These are phyloP conservation scores for Danielia oregonensis DNA, from an alignment of 805 yeast species.

Conservation along the genomic window DNA sequence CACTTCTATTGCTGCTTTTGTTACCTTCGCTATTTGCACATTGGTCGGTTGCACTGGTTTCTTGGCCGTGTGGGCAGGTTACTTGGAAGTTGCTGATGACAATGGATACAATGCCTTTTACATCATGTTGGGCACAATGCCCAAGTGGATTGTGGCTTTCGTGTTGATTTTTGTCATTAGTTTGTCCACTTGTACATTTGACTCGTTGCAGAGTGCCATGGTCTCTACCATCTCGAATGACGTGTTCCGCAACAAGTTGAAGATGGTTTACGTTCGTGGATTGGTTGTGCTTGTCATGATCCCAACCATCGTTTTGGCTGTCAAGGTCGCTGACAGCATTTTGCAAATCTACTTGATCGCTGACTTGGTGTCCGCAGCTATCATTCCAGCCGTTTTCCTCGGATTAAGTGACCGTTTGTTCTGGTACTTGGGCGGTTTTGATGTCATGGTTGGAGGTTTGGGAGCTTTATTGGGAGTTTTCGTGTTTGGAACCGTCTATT, in stretches of 20 bases:
- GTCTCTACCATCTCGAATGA: slow-evolving; percentile 89
- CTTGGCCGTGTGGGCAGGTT: slow-evolving; percentile 88
- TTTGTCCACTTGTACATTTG: slow-evolving; percentile 85
- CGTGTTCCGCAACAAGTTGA: slow-evolving; percentile 75
- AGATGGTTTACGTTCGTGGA: slow-evolving; percentile 60
- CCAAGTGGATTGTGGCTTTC: slow-evolving; percentile 83
- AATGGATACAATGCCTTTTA: slow-evolving; percentile 70
- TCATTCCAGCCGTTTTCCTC: slow-evolving; percentile 77
- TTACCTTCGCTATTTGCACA: slow-evolving; percentile 59
- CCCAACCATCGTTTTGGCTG: slow-evolving; percentile 84
- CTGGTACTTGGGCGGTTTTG: slow-evolving; percentile 73
- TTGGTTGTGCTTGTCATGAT: slow-evolving; percentile 73
- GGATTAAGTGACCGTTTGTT: slow-evolving; percentile 63
- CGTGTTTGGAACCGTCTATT: slow-evolving; percentile 80
- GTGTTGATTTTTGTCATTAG: slow-evolving; percentile 69
- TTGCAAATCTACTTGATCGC: slow-evolving; percentile 87
- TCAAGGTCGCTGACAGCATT: slow-evolving; percentile 76
- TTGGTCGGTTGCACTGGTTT: slow-evolving; percentile 82
- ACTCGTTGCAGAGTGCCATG: slow-evolving; percentile 83
- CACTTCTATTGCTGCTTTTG: slow-evolving; percentile 67
- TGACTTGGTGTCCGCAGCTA: slow-evolving; percentile 82
- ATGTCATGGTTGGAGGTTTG: slow-evolving; percentile 76
- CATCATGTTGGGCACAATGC: slow-evolving; percentile 66
- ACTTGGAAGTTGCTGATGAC: slow-evolving; percentile 41
- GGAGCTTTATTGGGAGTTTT: slow-evolving; percentile 81